phyloP scores from a whole-genome alignment of 441 rosid species.

The Jatropha multifida region DNA sequence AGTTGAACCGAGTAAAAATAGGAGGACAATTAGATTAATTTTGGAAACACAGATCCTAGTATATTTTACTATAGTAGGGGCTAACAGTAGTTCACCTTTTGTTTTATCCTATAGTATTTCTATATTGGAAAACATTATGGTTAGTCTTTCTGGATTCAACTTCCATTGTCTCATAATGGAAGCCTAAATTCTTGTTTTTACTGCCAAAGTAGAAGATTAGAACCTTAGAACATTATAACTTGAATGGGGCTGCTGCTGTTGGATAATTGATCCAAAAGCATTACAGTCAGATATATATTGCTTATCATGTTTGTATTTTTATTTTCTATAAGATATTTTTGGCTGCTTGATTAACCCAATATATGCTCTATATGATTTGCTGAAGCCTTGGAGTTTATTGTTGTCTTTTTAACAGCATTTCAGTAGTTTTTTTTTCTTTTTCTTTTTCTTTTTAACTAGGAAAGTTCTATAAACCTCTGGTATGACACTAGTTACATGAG shows the following conservation, averaged over 20 bases:
- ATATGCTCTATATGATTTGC: neutral
- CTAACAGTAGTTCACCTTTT: too few relatives aligned
- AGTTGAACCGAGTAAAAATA: too few relatives aligned
- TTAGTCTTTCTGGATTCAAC: neutral
- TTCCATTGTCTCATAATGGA: neutral
- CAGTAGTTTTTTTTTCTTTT: neutral
- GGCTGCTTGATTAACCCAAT: neutral
- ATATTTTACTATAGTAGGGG: too few relatives aligned
- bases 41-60: too few relatives aligned
- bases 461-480: neutral
- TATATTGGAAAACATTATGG: slow-evolving; percentile 1
- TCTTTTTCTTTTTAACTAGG: neutral
- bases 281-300: neutral
- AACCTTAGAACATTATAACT: neutral
- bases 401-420: neutral
- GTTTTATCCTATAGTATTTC: slow-evolving; percentile 5
- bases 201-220: neutral
- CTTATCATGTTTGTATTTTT: neutral
- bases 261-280: slow-evolving; percentile 1
- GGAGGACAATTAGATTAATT: too few relatives aligned
- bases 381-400: neutral
- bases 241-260: neutral
- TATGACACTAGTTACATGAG: neutral
- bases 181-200: neutral
- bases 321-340: neutral